Evolutionary conservation across 1,139 yeast genomes (phyloP).

Genomic region (Pneumocystis jirovecii): DNA sequence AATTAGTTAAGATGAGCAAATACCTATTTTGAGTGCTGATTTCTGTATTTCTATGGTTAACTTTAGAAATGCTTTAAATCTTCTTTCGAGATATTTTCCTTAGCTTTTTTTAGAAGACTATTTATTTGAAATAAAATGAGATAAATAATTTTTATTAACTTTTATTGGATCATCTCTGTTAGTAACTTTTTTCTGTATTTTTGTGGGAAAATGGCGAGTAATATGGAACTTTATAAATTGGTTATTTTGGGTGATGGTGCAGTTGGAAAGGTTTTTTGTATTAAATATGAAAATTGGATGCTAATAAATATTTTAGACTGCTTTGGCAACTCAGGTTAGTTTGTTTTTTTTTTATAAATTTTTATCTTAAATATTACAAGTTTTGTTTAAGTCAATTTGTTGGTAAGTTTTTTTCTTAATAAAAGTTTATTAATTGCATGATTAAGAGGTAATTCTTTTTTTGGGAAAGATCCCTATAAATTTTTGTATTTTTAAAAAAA

Average conservation of each 20-base stretch:
- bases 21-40: too few relatives aligned
- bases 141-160: not conserved
- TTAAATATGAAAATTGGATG: not conserved
- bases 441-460: not conserved
- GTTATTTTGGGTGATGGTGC: constrained; percentile 98
- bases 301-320: not conserved
- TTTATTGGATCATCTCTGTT: too few relatives aligned
- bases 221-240: constrained; percentile 38
- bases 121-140: too few relatives aligned
- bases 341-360: not conserved
- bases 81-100: too few relatives aligned
- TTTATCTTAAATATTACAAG: not conserved
- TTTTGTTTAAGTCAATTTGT: constrained; percentile 14
- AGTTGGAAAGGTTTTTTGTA: constrained; percentile 51
- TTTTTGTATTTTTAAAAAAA: not conserved
- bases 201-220: not conserved
- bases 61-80: too few relatives aligned
- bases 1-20: not conserved
- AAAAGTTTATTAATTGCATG: not conserved
- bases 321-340: not conserved
- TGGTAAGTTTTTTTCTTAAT: not conserved
- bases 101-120: too few relatives aligned
- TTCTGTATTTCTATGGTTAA: too few relatives aligned
- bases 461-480: not conserved
- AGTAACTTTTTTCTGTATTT: not conserved